Base-by-base conservation (phyloP, 495 filamentous ascomycete species). In the Talaromyces wortmannii region DNA sequence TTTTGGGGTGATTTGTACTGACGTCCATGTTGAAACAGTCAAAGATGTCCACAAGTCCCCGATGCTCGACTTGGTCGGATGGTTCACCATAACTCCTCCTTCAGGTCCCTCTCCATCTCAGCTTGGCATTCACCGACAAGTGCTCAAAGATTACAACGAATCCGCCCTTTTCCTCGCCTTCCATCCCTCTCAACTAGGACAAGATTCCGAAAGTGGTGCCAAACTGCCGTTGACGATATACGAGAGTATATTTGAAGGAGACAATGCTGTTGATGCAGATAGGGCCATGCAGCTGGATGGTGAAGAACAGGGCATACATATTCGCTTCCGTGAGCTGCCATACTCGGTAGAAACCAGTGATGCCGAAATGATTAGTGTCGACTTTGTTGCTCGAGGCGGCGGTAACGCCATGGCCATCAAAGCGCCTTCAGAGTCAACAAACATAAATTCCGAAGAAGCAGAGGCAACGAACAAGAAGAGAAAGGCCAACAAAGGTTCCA, bases 341-440 rank as follows among this genome's bases (percentile, higher is more conserved):
- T 97, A 92, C 66, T 82, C 84, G 0, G 83, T 97, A 15, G 94
- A 99, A 67, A 97, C 91, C 0, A 89, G 88, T 13, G 91, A 97
- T 68, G 88, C 94, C 7, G 95, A 99, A 73, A 97, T 97, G 91
- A 97, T 99, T 61, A 84, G 85, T 42, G 85, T 98, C 60, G 89
- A 97, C 61, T 92, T 89, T 56, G 87, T 98, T 31, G 92, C 92
- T 1, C 81, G 86, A 48, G 87, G 86, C 23, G 89, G 85, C 29
- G 87, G 85, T 1, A 91, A 89, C 61, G 94, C 92, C 13, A 81
- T 84, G 12, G 81, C 83, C 8, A 73, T 82, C 2, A 74, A 82
- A 42, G 57, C 60, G 2, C 61, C 66, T 6, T 51, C 50, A 48
- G 57, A 59, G 12, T 31, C 62, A 33, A 44, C 15, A 8, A 56